These are phyloP conservation scores for Lachnellula subtilissima DNA, from an alignment of 2,329 filamentous ascomycete genomes.

Conservation along the genomic window DNA sequence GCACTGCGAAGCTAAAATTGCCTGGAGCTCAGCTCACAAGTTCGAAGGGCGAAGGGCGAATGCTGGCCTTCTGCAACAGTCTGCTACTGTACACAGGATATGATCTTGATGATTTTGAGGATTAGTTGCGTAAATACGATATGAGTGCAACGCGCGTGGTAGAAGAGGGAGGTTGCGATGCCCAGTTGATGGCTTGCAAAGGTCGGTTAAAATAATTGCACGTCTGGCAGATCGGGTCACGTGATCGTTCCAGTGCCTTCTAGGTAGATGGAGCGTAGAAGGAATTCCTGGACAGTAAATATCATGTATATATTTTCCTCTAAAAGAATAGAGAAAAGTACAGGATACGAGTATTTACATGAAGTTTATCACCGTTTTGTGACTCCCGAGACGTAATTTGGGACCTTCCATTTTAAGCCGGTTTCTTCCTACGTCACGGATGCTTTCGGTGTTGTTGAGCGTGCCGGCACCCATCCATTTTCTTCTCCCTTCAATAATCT, in stretches of 20 bases:
- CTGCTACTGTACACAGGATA: background rate
- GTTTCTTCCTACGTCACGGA: background rate
- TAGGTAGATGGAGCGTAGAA: no score
- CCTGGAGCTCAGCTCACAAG: background rate
- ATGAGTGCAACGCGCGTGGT: background rate
- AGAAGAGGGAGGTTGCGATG: background rate
- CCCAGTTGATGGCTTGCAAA: background rate
- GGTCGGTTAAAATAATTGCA: no score
- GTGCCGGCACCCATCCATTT: background rate
- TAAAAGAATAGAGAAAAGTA: no score
- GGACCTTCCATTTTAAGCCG: background rate
- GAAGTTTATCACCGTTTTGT: no score
- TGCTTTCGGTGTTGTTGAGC: background rate
- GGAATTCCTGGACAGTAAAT: no score
- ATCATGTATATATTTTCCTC: no score
- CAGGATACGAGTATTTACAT: no score
- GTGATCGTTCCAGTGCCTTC: no score
- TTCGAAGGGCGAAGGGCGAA: background rate
- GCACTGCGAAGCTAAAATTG: background rate
- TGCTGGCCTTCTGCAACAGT: background rate
- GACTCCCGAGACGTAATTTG: background rate
- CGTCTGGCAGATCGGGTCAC: no score
- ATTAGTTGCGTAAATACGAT: background rate
- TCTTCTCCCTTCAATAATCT: conserved; percentile 23
- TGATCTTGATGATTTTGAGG: background rate